Evolutionary conservation across 2,329 filamentous ascomycete genomes (phyloP), one percentile per base, ranked within the genome.

Genomic region (Dothistroma septosporum): DNA sequence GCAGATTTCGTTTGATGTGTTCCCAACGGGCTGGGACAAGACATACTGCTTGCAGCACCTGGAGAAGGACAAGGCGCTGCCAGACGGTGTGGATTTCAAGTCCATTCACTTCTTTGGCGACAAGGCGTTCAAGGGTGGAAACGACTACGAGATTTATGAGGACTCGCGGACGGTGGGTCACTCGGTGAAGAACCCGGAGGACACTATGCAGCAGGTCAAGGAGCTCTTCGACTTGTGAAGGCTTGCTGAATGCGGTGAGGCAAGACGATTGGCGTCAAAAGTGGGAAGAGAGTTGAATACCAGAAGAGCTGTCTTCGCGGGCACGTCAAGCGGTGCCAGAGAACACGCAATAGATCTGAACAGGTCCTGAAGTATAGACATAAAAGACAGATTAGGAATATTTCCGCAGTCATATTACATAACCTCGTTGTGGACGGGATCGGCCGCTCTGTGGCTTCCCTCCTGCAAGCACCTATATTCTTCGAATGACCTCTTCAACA

Each of bases 91-190:
- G 65, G 79, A 87, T 24, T 97, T 93, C 82, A 90, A 86, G 68
- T 93, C 85, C 49, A 89, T 97, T 69, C 94, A 97, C 82, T 97
- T 97, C 84, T 99, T 97, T 72, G 94, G 94, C 67, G 94, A 99
- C 83, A 99, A 97, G 87, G 90, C 90, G 28, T 87, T 86, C 74
- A 78, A 87, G 75, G 93, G 94, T 65, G 94, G 94, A 64, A 99
- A 97, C 76, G 94, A 99, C 78, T 93, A 87, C 75, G 93, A 97
- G 81, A 97, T 99, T 74, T 97, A 88, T 77, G 82, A 79, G 67
- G 93, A 97, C 75, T 73, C 83, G 58, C 83, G 93, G 72, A 95
- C 90, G 37, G 87, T 89, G 62, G 94, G 94, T 1, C 94, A 99
- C 78, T 82, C 87, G 28, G 94, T 97, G 66, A 85, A 82, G 67